Conservation (phyloP, 495 filamentous ascomycete species). For the Penicillium ucsense region DNA sequence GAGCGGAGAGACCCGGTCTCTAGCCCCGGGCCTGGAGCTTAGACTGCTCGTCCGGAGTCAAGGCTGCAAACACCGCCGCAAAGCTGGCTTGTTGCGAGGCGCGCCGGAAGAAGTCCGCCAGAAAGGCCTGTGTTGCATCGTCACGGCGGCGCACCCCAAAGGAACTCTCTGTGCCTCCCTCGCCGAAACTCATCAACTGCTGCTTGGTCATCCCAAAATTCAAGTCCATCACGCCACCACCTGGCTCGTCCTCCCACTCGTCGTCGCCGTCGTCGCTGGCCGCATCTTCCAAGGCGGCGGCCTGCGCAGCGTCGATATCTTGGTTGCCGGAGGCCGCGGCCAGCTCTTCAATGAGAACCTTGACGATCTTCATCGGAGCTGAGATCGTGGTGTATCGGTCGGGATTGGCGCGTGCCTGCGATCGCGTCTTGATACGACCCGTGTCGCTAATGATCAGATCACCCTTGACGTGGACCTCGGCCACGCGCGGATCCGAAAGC, state of each 20-base stretch:
- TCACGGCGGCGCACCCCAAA: constrained; percentile 59
- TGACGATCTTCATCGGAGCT: constrained; percentile 87
- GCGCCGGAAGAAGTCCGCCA: constrained; percentile 72
- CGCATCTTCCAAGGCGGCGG: constrained; percentile 44
- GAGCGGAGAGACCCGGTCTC: not conserved
- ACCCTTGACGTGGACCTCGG: constrained; percentile 75
- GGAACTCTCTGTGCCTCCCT: constrained; percentile 43
- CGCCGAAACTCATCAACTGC: constrained; percentile 71
- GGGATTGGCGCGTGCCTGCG: constrained; percentile 72
- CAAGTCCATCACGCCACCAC: constrained; percentile 56
- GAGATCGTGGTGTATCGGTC: constrained; percentile 84
- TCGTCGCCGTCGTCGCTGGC: constrained; percentile 57
- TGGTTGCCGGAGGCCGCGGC: constrained; percentile 46
- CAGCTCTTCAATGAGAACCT: constrained; percentile 88
- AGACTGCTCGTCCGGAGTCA: constrained; percentile 64
- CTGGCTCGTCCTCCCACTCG: constrained; percentile 85
- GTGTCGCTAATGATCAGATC: constrained; percentile 77
- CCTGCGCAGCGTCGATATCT: constrained; percentile 45
- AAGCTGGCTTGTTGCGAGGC: constrained; percentile 65
- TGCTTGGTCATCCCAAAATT: constrained; percentile 52
- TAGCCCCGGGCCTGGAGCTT: constrained; percentile 47
- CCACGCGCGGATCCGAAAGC: constrained; percentile 72
- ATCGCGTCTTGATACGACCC: constrained; percentile 86
- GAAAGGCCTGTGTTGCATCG: constrained; percentile 81
- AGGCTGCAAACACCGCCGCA: constrained; percentile 55